A percentile compares a stretch with the other conserved stretches of the same genome.
phyloP scores from a whole-genome alignment of 257 asterid genomes.

The Solanum pimpinellifolium region DNA sequence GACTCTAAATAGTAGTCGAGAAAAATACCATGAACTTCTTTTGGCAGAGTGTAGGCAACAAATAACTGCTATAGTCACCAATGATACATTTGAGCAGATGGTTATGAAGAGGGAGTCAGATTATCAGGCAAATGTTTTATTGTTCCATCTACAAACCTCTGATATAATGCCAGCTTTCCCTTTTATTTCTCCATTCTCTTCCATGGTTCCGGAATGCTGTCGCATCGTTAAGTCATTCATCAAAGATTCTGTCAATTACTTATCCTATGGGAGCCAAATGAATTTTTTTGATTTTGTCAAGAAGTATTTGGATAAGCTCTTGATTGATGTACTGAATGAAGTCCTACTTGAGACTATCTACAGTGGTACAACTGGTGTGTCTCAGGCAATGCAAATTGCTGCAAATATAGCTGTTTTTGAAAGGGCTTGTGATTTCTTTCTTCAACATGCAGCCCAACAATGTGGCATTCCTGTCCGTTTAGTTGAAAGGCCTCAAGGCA shows the following conservation, averaged over 20 bases:
- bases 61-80: constrained; percentile 37
- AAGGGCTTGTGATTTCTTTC: constrained; percentile 85
- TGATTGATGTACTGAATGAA: constrained; percentile 76
- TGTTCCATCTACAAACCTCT: constrained; percentile 80
- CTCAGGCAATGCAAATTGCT: constrained; percentile 95
- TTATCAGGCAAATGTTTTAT: constrained; percentile 75
- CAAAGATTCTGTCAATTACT: constrained; percentile 71
- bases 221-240: constrained; percentile 66
- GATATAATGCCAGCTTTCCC: constrained; percentile 97
- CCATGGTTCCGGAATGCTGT: constrained; percentile 85
- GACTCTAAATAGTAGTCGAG: constrained; percentile 66
- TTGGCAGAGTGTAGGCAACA: constrained; percentile 63
- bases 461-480: constrained; percentile 84
- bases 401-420: constrained; percentile 81
- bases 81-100: constrained; percentile 70
- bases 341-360: constrained; percentile 46
- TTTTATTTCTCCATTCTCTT: constrained; percentile 82
- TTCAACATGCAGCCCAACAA: constrained; percentile 96
- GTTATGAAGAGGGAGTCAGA: constrained; percentile 85
- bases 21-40: constrained; percentile 78
- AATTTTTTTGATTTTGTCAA: constrained; percentile 74
- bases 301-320: constrained; percentile 67
- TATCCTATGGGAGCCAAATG: constrained; percentile 73
- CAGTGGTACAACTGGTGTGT: constrained; percentile 51
- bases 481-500: constrained; percentile 66